These are phyloP conservation scores for Sordariomycetes sp. DNA, from an alignment of 2,329 filamentous ascomycete species.

Conservation along the genomic window DNA sequence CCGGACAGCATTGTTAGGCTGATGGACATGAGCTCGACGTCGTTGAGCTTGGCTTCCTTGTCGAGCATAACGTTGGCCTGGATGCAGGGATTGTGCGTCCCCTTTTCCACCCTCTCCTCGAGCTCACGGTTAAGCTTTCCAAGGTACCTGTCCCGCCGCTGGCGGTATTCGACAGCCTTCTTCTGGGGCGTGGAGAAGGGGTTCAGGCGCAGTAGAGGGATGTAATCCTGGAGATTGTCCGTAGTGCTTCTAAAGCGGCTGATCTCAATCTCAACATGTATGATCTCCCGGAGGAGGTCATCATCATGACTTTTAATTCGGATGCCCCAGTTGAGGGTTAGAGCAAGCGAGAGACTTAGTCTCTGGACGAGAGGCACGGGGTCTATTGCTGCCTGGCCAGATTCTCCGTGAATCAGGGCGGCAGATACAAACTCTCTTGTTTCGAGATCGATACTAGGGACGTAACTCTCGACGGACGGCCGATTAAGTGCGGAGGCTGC, in stretches of 20 bases:
- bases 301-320: constrained; percentile 45
- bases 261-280: constrained; percentile 47
- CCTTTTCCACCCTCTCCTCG: constrained; percentile 46
- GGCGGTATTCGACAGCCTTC: constrained; percentile 45
- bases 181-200: constrained; percentile 45
- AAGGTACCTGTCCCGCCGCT: constrained; percentile 46
- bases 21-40: constrained; percentile 50
- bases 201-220: constrained; percentile 44
- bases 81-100: constrained; percentile 49
- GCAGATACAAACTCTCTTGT: constrained; percentile 51
- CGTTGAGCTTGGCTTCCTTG: constrained; percentile 47
- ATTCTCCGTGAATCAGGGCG: constrained; percentile 42
- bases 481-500: constrained; percentile 53
- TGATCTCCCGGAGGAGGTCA: constrained; percentile 47
- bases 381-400: neutral
- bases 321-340: constrained; percentile 29
- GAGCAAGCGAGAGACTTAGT: neutral
- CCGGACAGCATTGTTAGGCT: constrained; percentile 57
- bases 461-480: constrained; percentile 48
- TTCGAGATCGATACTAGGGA: constrained; percentile 48
- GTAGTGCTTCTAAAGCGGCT: constrained; percentile 46
- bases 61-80: constrained; percentile 54
- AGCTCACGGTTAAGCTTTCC: constrained; percentile 41
- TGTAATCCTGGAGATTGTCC: constrained; percentile 48
- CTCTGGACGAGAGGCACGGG: neutral